Base-by-base conservation (phyloP, 2,329 filamentous ascomycete genomes). In the Diaporthe vaccinii region DNA sequence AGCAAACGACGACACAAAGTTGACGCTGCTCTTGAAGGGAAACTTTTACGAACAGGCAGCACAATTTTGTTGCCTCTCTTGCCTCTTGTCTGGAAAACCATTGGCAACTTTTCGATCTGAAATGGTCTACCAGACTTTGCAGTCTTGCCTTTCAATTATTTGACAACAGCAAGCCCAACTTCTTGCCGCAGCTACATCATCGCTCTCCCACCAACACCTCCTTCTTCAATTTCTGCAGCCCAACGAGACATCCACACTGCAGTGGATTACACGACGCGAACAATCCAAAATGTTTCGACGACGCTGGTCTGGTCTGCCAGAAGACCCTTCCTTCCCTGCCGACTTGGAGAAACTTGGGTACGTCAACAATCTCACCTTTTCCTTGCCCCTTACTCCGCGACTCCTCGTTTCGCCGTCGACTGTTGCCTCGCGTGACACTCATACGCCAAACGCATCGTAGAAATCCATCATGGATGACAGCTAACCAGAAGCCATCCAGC, bases 281-380 rank as follows among this genome's bases (percentile, higher is more conserved):
- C 36, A 67, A 53, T 10, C 39, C 79, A 86, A 71, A 53, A 97
- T 98, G 95, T 98, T 97, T 82, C 91, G 93, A 69, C 93, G 93
- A 74, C 87, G 88, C 53, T 91, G 91, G 85, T 87, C 89, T 12
- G 89, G 91, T 78, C 90, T 98, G 4, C 94, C 94, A n/a, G 82
- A 86, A 72, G 94, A 98, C 80, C 89, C 91, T 0, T 81, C 86
- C 17, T 97, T 93, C 81, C 88, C 92, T 15, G 84, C 88, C 0
- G 87, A 94, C 79, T 86, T 98, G 39, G 85, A 91, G 75, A 86
- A 90, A 72, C 91, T 98, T 4, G 96, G 95, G 93, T 96, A 85
- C 79, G 87, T 80, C 17, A 20, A 49, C 7, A 15, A 59, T 25
- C 55, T 57, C 72, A 57, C 76, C 25, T 12, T 59, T 31, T 65